phyloP scores from a whole-genome alignment of 306 rosid species.

The Fragaria vesca region DNA sequence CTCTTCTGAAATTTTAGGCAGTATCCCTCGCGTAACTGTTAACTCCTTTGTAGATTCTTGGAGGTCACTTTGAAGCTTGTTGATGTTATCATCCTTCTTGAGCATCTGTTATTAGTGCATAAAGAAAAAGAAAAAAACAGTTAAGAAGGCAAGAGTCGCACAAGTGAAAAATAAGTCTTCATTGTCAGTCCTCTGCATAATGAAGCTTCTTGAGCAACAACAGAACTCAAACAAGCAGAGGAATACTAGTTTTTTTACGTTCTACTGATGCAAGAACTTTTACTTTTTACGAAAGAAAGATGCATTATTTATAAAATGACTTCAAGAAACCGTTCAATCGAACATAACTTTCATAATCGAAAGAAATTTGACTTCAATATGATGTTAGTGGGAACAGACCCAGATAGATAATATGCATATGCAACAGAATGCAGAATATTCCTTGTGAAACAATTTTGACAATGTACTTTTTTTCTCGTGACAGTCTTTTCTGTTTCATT shows the following conservation, averaged over 20 bases:
- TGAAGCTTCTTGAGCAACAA: background rate
- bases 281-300: too few relatives aligned
- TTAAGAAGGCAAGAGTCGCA: conserved; percentile 1
- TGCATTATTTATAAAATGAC: too few relatives aligned
- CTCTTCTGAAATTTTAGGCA: conserved; percentile 73
- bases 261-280: background rate
- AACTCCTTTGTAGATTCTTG: conserved; percentile 63
- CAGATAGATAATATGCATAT: background rate
- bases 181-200: background rate
- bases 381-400: background rate
- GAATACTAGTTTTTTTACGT: background rate
- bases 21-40: conserved; percentile 45
- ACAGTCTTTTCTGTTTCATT: background rate
- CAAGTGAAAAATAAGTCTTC: background rate
- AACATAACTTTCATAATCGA: background rate
- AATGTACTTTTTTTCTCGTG: background rate
- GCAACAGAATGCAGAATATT: background rate
- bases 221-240: background rate
- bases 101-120: conserved; percentile 43
- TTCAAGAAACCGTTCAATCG: too few relatives aligned
- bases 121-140: background rate
- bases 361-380: background rate
- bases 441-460: background rate
- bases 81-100: conserved; percentile 69
- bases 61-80: conserved; percentile 50